Base-by-base conservation (phyloP, 1,139 yeast genomes). In the Hansenula lynferdii region DNA sequence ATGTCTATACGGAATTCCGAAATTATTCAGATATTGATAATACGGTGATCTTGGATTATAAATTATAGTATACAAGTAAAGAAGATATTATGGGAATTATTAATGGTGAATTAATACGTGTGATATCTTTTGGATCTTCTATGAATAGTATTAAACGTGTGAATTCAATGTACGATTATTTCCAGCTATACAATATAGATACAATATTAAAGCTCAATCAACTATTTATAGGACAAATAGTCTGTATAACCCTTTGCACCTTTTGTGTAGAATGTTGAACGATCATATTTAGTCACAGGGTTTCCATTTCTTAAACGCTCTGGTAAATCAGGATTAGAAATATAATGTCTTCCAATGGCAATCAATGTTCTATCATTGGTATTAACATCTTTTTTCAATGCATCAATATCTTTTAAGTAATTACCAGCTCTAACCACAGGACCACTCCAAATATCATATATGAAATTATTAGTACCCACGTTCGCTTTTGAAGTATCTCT, bases 261-360 rank as follows among this genome's bases (percentile, higher is more conserved):
- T 42, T 43, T 45, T n/a, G 58, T 45, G 47, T 69, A 69, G 47
- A 69, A 69, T 9, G 61, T 54, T n/a, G 47, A 34, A 49, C 71
- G 60, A 42, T 67, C 58, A 45, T 69, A 69, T 19, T 52, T 45
- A 37, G 63, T 66, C 48, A 75, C 60, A 25, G 65, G 62, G 35
- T 50, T 43, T 8, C 75, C 76, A 35, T 72, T 58, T 38, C 62
- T 62, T 34, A 75, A 54, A 53, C 77, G 65, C 14, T 62, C 45
- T 14, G 65, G 67, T 34, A 76, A 60, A 56, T 76, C 81, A 5
- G 81, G 80, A 57, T 75, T 75, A 7, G 78, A 60, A 30, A 67
- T 67, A 46, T 61, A 75, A 44, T 58, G 65, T 54, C 80, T 65
- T 27, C 72, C 70, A 51, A 65, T 67, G 7, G 67, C 75, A 45